Evolutionary conservation across 345 rosid genomes (phyloP).

Genomic region (Murraya paniculata): DNA sequence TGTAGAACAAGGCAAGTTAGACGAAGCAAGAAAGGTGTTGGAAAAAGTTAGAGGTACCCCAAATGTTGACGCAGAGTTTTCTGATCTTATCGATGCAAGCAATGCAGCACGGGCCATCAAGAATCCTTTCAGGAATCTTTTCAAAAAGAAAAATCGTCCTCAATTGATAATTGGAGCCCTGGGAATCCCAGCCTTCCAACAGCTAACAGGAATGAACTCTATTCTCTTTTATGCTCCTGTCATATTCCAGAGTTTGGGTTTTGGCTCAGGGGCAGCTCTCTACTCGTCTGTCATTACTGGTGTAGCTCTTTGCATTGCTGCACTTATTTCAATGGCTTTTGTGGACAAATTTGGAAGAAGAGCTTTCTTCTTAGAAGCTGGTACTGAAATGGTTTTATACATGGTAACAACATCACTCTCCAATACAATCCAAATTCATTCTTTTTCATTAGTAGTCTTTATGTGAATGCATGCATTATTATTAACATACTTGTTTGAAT

Average conservation of each 20-base stretch:
- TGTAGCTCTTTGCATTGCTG: slow-evolving; percentile 51
- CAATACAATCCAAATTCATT: background rate
- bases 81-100: slow-evolving; percentile 76
- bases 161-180: slow-evolving; percentile 70
- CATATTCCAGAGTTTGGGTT: slow-evolving; percentile 80
- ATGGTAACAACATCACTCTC: slow-evolving; percentile 42
- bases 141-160: slow-evolving; percentile 57
- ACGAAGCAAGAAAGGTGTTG: slow-evolving; percentile 55
- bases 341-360: slow-evolving; percentile 79
- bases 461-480: background rate
- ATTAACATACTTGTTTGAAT: background rate
- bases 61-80: slow-evolving; percentile 68
- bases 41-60: slow-evolving; percentile 67
- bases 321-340: slow-evolving; percentile 60
- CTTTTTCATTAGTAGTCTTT: background rate
- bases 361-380: slow-evolving; percentile 76
- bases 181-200: slow-evolving; percentile 80
- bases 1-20: slow-evolving; percentile 71
- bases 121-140: slow-evolving; percentile 73
- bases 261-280: slow-evolving; percentile 66
- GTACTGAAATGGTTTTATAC: slow-evolving; percentile 64
- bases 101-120: slow-evolving; percentile 56
- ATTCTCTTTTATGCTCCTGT: slow-evolving; percentile 87
- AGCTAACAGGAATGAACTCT: slow-evolving; percentile 81
- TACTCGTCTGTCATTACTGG: slow-evolving; percentile 59